These are phyloP conservation scores for Blumeria graminis DNA, from an alignment of 2,329 filamentous ascomycete genomes.

Conservation along the genomic window DNA sequence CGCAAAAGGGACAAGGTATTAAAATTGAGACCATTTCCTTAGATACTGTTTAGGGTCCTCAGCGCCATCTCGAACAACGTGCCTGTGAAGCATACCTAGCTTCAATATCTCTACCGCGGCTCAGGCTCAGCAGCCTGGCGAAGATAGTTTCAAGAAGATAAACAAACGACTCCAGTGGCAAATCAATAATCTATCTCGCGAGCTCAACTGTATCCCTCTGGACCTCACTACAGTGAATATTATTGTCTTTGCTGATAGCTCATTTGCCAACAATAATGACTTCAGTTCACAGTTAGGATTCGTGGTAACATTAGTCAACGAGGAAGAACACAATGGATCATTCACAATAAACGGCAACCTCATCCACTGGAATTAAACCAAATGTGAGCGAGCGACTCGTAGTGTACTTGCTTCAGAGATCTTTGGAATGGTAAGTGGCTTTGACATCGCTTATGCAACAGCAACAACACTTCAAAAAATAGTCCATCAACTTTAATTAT, in stretches of 20 bases:
- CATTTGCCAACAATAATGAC: conserved; percentile 1
- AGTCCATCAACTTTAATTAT: background rate
- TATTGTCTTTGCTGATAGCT: background rate
- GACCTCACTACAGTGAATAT: background rate
- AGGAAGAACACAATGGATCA: background rate
- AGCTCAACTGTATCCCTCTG: background rate
- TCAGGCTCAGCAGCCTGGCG: background rate
- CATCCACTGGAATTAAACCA: background rate
- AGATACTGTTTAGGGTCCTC: background rate
- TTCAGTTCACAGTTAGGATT: background rate
- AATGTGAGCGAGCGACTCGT: conserved; percentile 1
- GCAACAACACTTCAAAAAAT: background rate
- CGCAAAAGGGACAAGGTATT: background rate
- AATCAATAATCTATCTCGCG: background rate
- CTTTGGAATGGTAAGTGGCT: conserved; percentile 2
- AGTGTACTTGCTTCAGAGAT: conserved; percentile 1
- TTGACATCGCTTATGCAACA: conserved; percentile 2
- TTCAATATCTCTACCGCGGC: background rate
- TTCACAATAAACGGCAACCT: background rate
- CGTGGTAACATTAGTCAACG: background rate
- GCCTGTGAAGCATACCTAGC: background rate
- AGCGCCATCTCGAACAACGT: background rate
- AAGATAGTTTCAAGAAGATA: background rate
- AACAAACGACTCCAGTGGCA: background rate
- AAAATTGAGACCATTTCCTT: background rate